These are phyloP conservation scores for Aspergillus quadrilineatus DNA, from an alignment of 2,329 filamentous ascomycete species.

Conservation along the genomic window DNA sequence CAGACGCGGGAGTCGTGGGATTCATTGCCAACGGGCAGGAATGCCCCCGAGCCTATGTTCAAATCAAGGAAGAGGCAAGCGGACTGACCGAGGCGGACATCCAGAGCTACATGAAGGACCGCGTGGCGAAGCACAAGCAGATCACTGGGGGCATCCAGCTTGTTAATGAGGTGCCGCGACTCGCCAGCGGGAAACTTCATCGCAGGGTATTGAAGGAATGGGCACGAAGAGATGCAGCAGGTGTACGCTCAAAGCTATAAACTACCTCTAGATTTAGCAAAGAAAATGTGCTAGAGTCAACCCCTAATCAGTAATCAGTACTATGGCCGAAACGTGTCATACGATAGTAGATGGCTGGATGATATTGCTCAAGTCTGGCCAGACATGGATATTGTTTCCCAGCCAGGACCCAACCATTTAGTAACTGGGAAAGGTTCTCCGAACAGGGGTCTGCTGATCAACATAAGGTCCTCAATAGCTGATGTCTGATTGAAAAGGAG, in stretches of 20 bases:
- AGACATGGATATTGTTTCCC: slow-evolving; percentile 3
- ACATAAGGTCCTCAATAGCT: not conserved
- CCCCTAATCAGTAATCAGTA: too few relatives aligned
- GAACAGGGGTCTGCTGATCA: not conserved
- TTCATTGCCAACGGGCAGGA: slow-evolving; percentile 48
- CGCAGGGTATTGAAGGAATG: slow-evolving; percentile 39
- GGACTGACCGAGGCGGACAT: slow-evolving; percentile 3
- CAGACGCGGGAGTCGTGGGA: slow-evolving; percentile 41
- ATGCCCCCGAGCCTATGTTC: slow-evolving; percentile 55
- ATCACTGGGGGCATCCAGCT: slow-evolving; percentile 55
- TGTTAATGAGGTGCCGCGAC: slow-evolving; percentile 58
- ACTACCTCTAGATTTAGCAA: not conserved
- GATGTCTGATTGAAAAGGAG: not conserved
- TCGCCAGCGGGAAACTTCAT: slow-evolving; percentile 60
- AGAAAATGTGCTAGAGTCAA: too few relatives aligned
- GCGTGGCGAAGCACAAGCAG: slow-evolving; percentile 55
- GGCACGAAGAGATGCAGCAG: slow-evolving; percentile 5
- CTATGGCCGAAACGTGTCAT: too few relatives aligned
- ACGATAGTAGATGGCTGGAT: too few relatives aligned
- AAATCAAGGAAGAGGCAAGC: slow-evolving; percentile 45
- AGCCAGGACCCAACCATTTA: too few relatives aligned
- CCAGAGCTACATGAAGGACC: slow-evolving; percentile 42
- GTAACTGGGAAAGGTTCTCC: not conserved
- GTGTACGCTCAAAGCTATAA: not conserved
- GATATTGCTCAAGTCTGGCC: not conserved